A percentile compares a stretch with the other conserved stretches of the same genome.
These are phyloP conservation scores for Cunninghamia lanceolata DNA, from an alignment of 75 land plant genomes.

Conservation along the genomic window DNA sequence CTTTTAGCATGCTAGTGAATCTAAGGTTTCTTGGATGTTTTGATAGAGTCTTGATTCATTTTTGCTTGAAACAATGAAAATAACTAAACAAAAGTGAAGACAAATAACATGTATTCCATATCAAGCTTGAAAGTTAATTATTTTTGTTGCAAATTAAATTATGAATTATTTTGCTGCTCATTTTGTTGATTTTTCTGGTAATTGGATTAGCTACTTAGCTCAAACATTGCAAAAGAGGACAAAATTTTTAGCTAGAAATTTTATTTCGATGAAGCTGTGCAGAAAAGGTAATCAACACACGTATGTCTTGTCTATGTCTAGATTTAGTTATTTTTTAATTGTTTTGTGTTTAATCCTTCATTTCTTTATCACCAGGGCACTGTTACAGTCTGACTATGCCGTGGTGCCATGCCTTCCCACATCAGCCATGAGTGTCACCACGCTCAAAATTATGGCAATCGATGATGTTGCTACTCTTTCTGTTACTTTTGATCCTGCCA, in stretches of 20 bases:
- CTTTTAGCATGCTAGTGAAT: neutral
- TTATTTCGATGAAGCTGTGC: neutral
- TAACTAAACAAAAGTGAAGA: too few species aligned
- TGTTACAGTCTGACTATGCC: neutral
- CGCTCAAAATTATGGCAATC: neutral
- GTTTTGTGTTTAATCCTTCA: too few species aligned
- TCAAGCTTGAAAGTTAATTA: too few species aligned
- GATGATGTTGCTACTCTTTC: neutral
- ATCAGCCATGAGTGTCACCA: neutral
- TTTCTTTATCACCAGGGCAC: neutral
- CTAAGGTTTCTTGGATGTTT: neutral
- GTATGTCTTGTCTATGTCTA: too few species aligned
- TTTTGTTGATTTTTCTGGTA: neutral
- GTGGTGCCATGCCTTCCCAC: neutral
- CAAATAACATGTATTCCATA: too few species aligned
- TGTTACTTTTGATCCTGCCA: too few species aligned
- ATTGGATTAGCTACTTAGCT: neutral
- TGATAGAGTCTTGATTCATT: neutral
- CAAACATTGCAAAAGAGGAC: slow-evolving; percentile 47
- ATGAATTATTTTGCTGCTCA: neutral
- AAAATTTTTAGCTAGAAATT: slow-evolving; percentile 71
- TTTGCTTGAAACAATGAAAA: too few species aligned
- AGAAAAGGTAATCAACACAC: neutral
- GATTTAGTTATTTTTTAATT: too few species aligned
- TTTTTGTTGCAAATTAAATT: neutral